Conservation (phyloP, 2,329 filamentous ascomycete genomes). For the Aspergillus piperis region DNA sequence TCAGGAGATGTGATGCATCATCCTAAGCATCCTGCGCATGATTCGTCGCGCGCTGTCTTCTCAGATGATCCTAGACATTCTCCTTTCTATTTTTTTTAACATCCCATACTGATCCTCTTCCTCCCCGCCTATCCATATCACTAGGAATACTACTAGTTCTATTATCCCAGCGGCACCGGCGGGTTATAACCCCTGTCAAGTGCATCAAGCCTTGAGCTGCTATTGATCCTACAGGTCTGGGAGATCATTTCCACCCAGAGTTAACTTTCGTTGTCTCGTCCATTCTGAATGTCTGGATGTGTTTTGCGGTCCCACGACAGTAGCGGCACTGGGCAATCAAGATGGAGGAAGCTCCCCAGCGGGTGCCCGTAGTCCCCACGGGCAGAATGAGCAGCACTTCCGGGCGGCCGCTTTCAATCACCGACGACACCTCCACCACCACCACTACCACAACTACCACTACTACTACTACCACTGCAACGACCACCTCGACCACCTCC, state of each 20-base stretch:
- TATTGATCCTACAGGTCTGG: neutral
- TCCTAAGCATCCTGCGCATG: neutral
- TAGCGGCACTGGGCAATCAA: conserved; percentile 15
- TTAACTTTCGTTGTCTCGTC: neutral
- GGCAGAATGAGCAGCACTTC: conserved; percentile 25
- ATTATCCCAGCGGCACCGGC: neutral
- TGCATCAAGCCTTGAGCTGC: neutral
- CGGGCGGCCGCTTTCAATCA: conserved; percentile 21
- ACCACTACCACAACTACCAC: conserved; percentile 8
- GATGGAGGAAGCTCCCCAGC: conserved; percentile 27
- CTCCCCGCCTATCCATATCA: neutral
- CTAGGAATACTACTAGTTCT: neutral
- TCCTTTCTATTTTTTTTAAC: neutral
- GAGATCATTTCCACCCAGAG: neutral
- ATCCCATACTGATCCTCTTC: neutral
- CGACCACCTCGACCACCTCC: conserved; percentile 9
- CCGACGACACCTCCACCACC: conserved; percentile 13
- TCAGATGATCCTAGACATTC: conserved; percentile 10
- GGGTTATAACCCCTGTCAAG: neutral
- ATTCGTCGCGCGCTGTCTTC: neutral
- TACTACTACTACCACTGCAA: neutral
- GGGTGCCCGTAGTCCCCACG: conserved; percentile 21
- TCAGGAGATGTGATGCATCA: too few relatives aligned
- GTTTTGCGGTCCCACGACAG: neutral
- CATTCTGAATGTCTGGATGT: neutral